Evolutionary conservation across 495 filamentous ascomycete species (phyloP).

Genomic region (Podospora pseudoanserina): DNA sequence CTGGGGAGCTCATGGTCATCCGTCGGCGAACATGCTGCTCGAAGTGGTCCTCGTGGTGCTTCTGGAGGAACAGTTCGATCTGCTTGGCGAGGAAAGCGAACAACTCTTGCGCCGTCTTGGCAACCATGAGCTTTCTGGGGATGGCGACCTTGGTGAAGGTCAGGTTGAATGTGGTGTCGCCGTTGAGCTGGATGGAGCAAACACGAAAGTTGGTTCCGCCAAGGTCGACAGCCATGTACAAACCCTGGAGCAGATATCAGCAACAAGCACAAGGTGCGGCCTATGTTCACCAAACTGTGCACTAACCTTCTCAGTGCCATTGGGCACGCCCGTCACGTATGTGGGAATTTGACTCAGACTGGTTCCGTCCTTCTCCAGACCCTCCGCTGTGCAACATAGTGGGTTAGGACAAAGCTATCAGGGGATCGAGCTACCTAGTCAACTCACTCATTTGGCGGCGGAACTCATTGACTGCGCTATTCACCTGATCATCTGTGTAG

Average conservation of each 20-base stretch:
- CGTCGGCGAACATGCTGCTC: conserved; percentile 61
- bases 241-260: conserved; percentile 56
- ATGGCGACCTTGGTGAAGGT: conserved; percentile 90
- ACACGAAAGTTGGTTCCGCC: conserved; percentile 98
- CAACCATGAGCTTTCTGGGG: conserved; percentile 83
- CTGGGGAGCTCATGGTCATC: conserved; percentile 49
- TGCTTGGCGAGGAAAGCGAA: conserved; percentile 92
- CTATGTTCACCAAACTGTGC: neutral
- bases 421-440: neutral
- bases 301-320: conserved; percentile 88
- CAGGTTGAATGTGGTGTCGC: conserved; percentile 87
- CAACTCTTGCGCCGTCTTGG: conserved; percentile 78
- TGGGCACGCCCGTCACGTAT: conserved; percentile 91
- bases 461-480: conserved; percentile 77
- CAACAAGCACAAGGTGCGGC: neutral
- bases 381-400: conserved; percentile 56
- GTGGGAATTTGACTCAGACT: conserved; percentile 94
- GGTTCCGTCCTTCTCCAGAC: conserved; percentile 70
- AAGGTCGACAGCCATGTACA: conserved; percentile 94
- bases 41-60: conserved; percentile 89
- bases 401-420: neutral
- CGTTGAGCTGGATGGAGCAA: conserved; percentile 87
- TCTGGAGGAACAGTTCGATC: conserved; percentile 79
- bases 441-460: conserved; percentile 73
- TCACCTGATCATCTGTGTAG: conserved; percentile 73